Evolutionary conservation across 192 early-diverging fungal genomes (phyloP).

Genomic region (Chytriomyces sp.): DNA sequence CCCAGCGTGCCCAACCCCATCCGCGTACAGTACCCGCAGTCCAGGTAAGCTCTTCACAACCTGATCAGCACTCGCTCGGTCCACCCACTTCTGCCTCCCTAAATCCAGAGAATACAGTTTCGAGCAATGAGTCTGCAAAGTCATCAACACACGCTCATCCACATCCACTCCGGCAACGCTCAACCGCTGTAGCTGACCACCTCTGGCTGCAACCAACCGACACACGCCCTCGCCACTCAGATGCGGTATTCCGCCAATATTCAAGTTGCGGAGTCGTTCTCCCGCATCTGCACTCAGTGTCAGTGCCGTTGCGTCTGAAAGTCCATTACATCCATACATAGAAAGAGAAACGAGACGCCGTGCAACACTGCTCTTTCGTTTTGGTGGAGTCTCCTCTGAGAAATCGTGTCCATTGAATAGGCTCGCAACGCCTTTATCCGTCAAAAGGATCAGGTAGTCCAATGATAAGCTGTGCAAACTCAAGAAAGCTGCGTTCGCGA

Average conservation of each 20-base stretch:
- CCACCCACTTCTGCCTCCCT: conserved; percentile 9
- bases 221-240: background rate
- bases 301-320: background rate
- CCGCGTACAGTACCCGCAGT: conserved; percentile 1
- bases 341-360: background rate
- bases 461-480: background rate
- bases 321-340: background rate
- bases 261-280: background rate
- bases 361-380: too few species aligned
- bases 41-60: background rate
- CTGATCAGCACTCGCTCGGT: background rate
- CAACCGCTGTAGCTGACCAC: background rate
- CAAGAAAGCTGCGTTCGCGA: background rate
- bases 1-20: background rate
- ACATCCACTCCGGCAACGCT: conserved; percentile 5
- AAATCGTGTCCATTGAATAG: background rate
- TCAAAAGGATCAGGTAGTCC: background rate
- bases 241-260: background rate
- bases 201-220: background rate
- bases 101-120: conserved; percentile 7
- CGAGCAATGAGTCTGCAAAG: background rate
- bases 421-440: background rate
- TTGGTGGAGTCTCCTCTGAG: background rate
- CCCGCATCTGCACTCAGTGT: background rate
- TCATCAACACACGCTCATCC: background rate